Conservation (phyloP, 2,329 filamentous ascomycete species). For the Xylariales sp. region DNA sequence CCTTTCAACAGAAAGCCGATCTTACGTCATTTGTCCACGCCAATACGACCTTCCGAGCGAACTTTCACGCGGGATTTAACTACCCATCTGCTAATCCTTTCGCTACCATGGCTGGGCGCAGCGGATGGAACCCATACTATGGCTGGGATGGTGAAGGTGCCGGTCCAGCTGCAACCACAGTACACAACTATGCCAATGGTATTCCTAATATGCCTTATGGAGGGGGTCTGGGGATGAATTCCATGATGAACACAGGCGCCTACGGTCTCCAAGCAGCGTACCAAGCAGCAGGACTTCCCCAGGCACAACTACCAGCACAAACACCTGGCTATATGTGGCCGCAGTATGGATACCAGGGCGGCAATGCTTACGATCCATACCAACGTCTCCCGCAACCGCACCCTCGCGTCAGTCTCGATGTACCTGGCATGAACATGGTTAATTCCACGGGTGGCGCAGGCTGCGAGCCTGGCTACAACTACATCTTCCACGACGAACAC, state of each 20-base stretch:
- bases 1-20: constrained; percentile 1
- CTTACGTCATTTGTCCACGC: background rate
- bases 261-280: constrained; percentile 2
- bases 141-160: constrained; percentile 47
- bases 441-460: constrained; percentile 69
- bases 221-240: background rate
- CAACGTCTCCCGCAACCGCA: constrained; percentile 56
- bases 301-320: background rate
- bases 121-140: constrained; percentile 45
- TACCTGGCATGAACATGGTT: constrained; percentile 65
- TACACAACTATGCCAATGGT: background rate
- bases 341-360: constrained; percentile 18
- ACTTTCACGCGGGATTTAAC: background rate
- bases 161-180: background rate
- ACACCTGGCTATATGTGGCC: constrained; percentile 7
- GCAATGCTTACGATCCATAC: constrained; percentile 35
- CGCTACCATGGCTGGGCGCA: constrained; percentile 35
- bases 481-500: constrained; percentile 68
- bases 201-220: constrained; percentile 16
- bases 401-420: constrained; percentile 57
- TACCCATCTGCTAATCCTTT: constrained; percentile 3
- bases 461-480: constrained; percentile 72
- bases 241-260: constrained; percentile 3
- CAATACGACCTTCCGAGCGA: background rate
- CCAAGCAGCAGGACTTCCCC: background rate